Base-by-base conservation (phyloP, 345 rosid species). In the Microcos paniculata region DNA sequence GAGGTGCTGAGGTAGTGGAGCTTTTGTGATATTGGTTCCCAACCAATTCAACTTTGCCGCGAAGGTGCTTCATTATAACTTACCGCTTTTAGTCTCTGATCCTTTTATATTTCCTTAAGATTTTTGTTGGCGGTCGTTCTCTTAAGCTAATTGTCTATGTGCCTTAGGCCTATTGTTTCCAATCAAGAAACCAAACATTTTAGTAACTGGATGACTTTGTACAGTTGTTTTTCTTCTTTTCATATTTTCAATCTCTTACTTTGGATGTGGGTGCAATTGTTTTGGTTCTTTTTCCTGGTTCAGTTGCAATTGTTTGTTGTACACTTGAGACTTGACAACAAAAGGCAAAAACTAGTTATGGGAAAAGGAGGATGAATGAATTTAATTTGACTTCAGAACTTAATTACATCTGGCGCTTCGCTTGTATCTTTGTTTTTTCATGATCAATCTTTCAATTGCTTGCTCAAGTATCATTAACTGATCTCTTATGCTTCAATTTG, bases 1-100 rank as follows among this genome's bases (percentile, higher is more conserved):
- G 99, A 91, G 89, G 75, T 91, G 92, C 84, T 91, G 83, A 91
- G 42, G 63, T 3, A 70, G 18, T 6, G 52, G 16, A 45, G 63
- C 14, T 28, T 16, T 58, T 57, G 40, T 26, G 5, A 16, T 31
- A 40, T 11, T 8, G 61, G 59, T 77, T 14, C 24, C 30, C 14
- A 46, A 42, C 76, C 76, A 62, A 59, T 64, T 62, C 72, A 40
- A 52, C 42, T 38, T 72, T 51, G 73, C 40, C 51, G 57, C 82
- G 18, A 76, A 79, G 84, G 78, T 79, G 82, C 88, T 81, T 65
- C 70, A 31, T n/a, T n/a, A n/a, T 40, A 67, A 80, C 78, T 69
- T 72, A 56, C 77, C 65, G 79, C 84, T 78, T 73, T 74, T 80
- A 78, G 84, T 79, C 82, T 82, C 82, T 78, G 70, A 78, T 79